These are phyloP conservation scores for Rosa hybrid DNA, from an alignment of 331 rosid species.

Conservation along the genomic window DNA sequence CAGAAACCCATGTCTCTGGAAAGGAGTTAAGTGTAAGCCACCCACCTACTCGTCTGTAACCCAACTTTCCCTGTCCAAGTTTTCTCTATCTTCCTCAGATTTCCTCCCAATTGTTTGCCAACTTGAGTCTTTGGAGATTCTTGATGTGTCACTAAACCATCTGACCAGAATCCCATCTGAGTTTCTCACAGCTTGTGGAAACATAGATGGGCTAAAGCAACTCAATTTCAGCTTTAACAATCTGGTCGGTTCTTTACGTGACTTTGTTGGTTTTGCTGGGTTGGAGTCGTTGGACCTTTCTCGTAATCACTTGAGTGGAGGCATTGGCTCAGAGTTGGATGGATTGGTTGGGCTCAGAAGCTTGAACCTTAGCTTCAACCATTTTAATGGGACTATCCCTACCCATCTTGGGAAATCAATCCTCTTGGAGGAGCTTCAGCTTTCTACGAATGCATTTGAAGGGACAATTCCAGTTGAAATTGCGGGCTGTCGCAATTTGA, in stretches of 20 bases:
- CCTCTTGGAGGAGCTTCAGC: constrained; percentile 59
- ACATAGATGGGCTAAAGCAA: constrained; percentile 33
- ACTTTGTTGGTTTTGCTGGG: constrained; percentile 52
- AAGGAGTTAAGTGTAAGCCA: constrained; percentile 50
- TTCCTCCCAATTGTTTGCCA: constrained; percentile 55
- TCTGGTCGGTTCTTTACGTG: constrained; percentile 46
- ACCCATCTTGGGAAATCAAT: constrained; percentile 45
- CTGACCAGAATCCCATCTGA: constrained; percentile 44
- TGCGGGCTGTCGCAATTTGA: constrained; percentile 39
- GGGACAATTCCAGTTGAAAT: constrained; percentile 52
- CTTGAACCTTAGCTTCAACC: constrained; percentile 47
- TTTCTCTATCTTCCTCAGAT: constrained; percentile 34
- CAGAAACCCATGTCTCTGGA: constrained; percentile 64
- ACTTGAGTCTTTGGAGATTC: constrained; percentile 52
- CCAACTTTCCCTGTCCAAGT: constrained; percentile 34
- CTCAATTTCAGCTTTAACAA: constrained; percentile 57
- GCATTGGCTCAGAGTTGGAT: constrained; percentile 38
- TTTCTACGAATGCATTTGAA: constrained; percentile 34
- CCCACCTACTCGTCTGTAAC: constrained; percentile 28
- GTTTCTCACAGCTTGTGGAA: constrained; percentile 61
- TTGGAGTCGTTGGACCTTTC: constrained; percentile 70
- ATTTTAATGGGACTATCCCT: constrained; percentile 37
- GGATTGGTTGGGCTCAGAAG: constrained; percentile 45
- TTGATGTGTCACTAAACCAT: constrained; percentile 49
- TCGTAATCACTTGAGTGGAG: constrained; percentile 29